A percentile compares a stretch with the other conserved stretches of the same genome.
phyloP scores from a whole-genome alignment of 202 grass and related monocot genomes.

The Musa balbisiana region DNA sequence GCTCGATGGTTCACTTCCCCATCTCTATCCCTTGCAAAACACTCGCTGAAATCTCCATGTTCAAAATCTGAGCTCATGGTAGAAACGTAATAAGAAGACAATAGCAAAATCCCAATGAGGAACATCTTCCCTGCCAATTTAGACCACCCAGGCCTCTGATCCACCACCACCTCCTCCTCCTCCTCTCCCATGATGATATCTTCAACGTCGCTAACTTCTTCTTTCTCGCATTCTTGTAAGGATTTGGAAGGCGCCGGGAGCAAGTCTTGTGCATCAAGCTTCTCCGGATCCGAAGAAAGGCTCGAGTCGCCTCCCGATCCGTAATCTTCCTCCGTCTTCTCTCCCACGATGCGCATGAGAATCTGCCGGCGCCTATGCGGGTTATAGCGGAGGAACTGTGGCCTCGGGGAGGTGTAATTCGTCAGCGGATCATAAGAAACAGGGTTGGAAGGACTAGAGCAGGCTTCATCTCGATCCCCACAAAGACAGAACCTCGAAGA shows the following conservation, averaged over 20 bases:
- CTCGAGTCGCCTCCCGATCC: not conserved
- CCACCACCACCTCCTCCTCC: not conserved
- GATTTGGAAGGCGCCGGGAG: not conserved
- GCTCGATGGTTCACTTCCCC: not conserved
- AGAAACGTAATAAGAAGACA: slow-evolving; percentile 31
- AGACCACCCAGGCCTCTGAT: not conserved
- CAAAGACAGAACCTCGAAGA: not conserved
- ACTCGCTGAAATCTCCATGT: slow-evolving; percentile 3
- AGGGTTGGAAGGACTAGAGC: slow-evolving; percentile 18
- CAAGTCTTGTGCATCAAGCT: slow-evolving; percentile 5
- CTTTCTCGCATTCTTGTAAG: not conserved
- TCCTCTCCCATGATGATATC: slow-evolving; percentile 20
- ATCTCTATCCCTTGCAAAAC: not conserved
- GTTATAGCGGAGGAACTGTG: slow-evolving; percentile 67
- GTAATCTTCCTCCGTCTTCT: slow-evolving; percentile 27
- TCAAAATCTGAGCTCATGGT: slow-evolving; percentile 21
- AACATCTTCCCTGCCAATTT: slow-evolving; percentile 27
- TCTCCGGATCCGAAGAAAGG: slow-evolving; percentile 10
- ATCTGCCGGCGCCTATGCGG: slow-evolving; percentile 52
- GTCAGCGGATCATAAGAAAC: slow-evolving; percentile 60
- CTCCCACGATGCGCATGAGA: slow-evolving; percentile 36
- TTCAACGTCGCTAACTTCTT: slow-evolving; percentile 6
- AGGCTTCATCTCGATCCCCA: not conserved
- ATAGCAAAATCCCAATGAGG: slow-evolving; percentile 33
- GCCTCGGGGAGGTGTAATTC: slow-evolving; percentile 69